Evolutionary conservation across 345 rosid genomes (phyloP).

Genomic region (Hibiscus syriacus): DNA sequence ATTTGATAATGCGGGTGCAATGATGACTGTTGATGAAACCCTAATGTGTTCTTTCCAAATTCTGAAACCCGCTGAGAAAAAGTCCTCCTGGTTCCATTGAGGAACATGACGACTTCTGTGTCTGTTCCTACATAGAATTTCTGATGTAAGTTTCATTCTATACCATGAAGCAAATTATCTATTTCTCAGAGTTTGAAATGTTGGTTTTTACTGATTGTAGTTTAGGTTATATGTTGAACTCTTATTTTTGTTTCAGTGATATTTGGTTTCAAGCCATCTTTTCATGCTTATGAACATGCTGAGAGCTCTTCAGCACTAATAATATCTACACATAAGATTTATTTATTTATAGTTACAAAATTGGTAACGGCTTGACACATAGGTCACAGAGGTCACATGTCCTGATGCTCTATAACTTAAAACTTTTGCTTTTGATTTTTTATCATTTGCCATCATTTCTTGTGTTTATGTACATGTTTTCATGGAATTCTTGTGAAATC

Average conservation of each 20-base stretch:
- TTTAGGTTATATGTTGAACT: neutral
- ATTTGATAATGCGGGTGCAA: constrained; percentile 89
- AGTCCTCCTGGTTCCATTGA: constrained; percentile 33
- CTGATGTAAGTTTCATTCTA: neutral
- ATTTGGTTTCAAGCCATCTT: neutral
- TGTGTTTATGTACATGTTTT: too few relatives aligned
- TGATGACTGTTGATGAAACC: constrained; percentile 95
- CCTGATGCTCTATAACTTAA: too few relatives aligned
- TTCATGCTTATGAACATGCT: neutral
- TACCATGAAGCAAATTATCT: neutral
- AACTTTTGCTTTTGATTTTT: too few relatives aligned
- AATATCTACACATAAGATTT: too few relatives aligned
- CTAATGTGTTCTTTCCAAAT: constrained; percentile 95
- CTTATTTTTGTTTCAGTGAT: neutral
- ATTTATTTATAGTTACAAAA: too few relatives aligned
- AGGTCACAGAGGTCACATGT: too few relatives aligned
- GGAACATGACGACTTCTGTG: constrained; percentile 4
- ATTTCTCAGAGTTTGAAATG: neutral
- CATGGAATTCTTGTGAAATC: too few relatives aligned
- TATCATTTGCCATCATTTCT: too few relatives aligned
- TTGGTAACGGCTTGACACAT: too few relatives aligned
- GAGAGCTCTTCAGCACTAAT: neutral
- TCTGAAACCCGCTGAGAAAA: constrained; percentile 70
- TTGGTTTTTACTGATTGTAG: neutral
- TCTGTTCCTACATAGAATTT: neutral